These are phyloP conservation scores for Yarrowia yakushimensis DNA, from an alignment of 805 yeast species.

Conservation along the genomic window DNA sequence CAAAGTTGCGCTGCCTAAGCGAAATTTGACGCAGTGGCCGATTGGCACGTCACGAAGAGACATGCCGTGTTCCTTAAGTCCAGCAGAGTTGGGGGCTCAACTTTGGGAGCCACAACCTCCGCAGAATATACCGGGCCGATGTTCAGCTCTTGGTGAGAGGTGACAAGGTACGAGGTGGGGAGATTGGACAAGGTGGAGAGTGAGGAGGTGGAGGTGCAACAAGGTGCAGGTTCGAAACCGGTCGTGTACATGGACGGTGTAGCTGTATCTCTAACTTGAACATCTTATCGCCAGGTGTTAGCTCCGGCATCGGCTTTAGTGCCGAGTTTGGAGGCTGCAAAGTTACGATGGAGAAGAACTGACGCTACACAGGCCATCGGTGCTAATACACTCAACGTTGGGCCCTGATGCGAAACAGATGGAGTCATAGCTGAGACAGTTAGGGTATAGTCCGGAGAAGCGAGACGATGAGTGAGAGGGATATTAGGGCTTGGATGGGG, in stretches of 20 bases:
- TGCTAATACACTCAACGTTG: neutral
- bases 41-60: neutral
- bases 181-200: too few species aligned
- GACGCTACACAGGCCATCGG: neutral
- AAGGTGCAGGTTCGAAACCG: too few species aligned
- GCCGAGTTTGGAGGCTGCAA: neutral
- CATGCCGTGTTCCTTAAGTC: constrained; percentile 4
- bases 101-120: neutral
- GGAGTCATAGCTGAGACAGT: neutral
- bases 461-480: too few species aligned
- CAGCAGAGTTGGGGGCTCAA: neutral
- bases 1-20: constrained; percentile 9
- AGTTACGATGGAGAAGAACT: neutral
- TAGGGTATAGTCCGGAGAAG: too few species aligned
- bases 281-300: too few species aligned
- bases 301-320: too few species aligned
- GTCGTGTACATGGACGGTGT: too few species aligned
- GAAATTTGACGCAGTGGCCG: neutral
- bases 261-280: too few species aligned
- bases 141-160: too few species aligned
- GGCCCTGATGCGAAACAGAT: neutral
- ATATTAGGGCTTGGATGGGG: neutral
- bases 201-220: too few species aligned
- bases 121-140: neutral
- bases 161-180: too few species aligned